Evolutionary conservation across 129 eudicot genomes (phyloP), one percentile per base, ranked within the genome.

Genomic region (Pulicaria dysenterica): DNA sequence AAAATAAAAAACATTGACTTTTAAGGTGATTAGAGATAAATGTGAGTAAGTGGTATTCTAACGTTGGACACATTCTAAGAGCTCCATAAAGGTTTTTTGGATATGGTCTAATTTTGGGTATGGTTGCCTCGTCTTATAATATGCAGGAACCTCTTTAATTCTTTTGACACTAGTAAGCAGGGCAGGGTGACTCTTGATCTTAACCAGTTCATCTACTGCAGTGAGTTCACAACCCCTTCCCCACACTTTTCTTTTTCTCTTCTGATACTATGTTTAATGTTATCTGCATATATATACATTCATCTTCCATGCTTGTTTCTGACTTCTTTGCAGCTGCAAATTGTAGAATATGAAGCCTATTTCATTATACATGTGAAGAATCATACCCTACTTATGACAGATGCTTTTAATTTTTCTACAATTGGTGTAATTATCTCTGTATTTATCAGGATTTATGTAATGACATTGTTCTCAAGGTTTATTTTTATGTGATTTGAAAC

Each of bases 151-250:
- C 87, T 92, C 48, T 89, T 92, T 55, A 81, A 85, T 83, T 92
- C 98, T 73, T 92, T 92, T 45, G 98, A 89, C 78, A 83, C 98
- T 16, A 84, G 88, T 79, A 92, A 89, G 82, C 98, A 92, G 80
- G 96, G 98, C 73, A 85, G 96, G 77, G 94, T 89, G 79, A 87
- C 90, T 59, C 98, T 92, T 70, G 98, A 92, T 80, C 88, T 92
- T 61, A 92, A 92, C 73, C 98, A 92, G 49, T 92, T 92, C 55
- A 72, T 89, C 31, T 92, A 89, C 80, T 92, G 98, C 82, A 85
- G 98, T 92, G 59, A 87, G 96, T 92, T 46, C 57, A 24, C 64
- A 24, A 24, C 31, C 31, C 31, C 31, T 24, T 24, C 31, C 31
- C 31, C 31, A 24, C 31, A 2, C 48, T 16, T 59, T 59, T 11